Evolutionary conservation across 1,139 yeast genomes (phyloP), one percentile per base, ranked within the genome.

Genomic region (Hanseniaspora sp.): DNA sequence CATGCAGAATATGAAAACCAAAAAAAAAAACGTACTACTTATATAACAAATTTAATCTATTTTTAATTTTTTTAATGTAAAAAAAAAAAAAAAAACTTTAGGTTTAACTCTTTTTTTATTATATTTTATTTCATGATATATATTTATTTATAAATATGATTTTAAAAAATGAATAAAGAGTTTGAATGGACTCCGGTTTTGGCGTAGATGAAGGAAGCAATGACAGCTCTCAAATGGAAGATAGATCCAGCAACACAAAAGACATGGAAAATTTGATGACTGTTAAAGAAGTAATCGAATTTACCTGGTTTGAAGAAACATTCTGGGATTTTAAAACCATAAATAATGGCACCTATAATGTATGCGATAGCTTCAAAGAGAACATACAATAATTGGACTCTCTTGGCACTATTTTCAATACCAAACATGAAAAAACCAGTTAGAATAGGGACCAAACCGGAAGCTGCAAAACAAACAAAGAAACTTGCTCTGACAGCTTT

Each of bases 261-360:
- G 3, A 85, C 70, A 65, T 88, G 96, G 68, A 88, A 88, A 13
- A 88, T 78, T 66, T 90, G 96, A 66, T 88, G 96, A 5, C 95
- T 83, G 60, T 83, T 83, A 8, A 95, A 95, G 63, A 79, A 71
- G 23, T 79, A 64, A 62, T 88, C 96, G 62, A 79, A 84, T 42
- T 59, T 70, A 0, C 86, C 80, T n/a, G 94, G 94, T 6, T 70
- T 67, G 57, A 72, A 74, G 55, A 75, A 74, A 48, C 86, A 69
- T 64, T 90, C 96, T 0, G 96, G 96, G 28, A 86, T 66, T 59
- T 96, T 72, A 51, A 75, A 71, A 0, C 95, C 96, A 64, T 88
- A 88, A 44, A 88, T 67, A 0, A 75, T 70, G 0, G 96, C 96
- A 1, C 96, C 96, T 0, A 71, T 60, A 12, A 86, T 82, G 67